These are phyloP conservation scores for Calocybe cyanea DNA, from an alignment of 768 basidiomycete species.

Conservation along the genomic window DNA sequence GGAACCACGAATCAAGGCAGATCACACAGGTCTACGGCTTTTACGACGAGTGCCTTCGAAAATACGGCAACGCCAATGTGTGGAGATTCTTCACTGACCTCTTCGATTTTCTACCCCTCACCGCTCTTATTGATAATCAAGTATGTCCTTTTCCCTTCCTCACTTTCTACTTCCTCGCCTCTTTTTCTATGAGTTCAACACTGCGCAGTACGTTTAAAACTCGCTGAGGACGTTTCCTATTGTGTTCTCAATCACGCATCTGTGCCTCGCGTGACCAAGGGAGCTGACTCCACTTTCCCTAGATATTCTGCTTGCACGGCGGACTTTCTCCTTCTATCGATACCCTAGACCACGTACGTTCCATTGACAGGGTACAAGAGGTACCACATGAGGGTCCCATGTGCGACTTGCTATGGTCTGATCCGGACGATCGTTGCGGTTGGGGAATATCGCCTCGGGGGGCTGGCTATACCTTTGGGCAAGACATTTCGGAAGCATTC, in stretches of 20 bases:
- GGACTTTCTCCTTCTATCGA: slow-evolving; percentile 98
- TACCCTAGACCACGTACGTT: slow-evolving; percentile 98
- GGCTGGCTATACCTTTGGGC: slow-evolving; percentile 98
- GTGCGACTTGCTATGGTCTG: slow-evolving; percentile 99
- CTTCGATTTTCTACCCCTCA: slow-evolving; percentile 96
- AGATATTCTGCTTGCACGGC: slow-evolving; percentile 99
- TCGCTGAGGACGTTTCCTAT: too few species aligned
- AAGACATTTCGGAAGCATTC: slow-evolving; percentile 98
- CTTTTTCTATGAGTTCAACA: neutral
- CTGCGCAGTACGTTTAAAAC: neutral
- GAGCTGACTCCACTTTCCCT: slow-evolving; percentile 15
- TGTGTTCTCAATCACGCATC: too few species aligned
- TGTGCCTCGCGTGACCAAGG: slow-evolving; percentile 5
- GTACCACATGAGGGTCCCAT: slow-evolving; percentile 99
- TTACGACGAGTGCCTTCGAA: slow-evolving; percentile 98
- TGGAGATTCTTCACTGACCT: slow-evolving; percentile 99
- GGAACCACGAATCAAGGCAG: slow-evolving; percentile 98
- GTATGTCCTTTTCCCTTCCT: slow-evolving; percentile 47
- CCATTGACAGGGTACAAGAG: slow-evolving; percentile 98
- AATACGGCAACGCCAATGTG: slow-evolving; percentile 99
- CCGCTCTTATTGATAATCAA: slow-evolving; percentile 98
- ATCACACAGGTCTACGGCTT: slow-evolving; percentile 99
- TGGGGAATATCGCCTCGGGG: slow-evolving; percentile 99
- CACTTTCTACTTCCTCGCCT: neutral
- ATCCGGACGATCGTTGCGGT: slow-evolving; percentile 98